These are phyloP conservation scores for Pyrrhoderma noxium DNA, from an alignment of 1,284 basidiomycete genomes.

Conservation along the genomic window DNA sequence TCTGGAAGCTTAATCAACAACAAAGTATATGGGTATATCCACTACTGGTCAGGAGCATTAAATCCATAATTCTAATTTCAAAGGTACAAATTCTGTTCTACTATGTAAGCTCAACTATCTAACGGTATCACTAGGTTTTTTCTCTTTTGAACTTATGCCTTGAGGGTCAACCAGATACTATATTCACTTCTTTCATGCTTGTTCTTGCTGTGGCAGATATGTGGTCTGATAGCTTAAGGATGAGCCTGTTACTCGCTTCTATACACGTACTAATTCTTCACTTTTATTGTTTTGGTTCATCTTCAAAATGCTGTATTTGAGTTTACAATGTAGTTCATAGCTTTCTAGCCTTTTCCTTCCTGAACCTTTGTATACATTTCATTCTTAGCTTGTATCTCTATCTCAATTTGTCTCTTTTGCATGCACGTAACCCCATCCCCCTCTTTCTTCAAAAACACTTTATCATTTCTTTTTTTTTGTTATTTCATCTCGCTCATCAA, in stretches of 20 bases:
- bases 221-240: conserved; percentile 12
- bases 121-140: too few relatives aligned
- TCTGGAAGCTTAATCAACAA: background rate
- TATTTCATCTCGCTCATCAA: too few relatives aligned
- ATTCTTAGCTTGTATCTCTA: too few relatives aligned
- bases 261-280: conserved; percentile 13
- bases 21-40: background rate
- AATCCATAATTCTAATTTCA: conserved; percentile 7
- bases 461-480: too few relatives aligned
- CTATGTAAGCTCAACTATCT: too few relatives aligned
- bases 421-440: too few relatives aligned
- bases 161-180: conserved; percentile 9
- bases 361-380: too few relatives aligned
- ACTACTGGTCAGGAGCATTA: background rate
- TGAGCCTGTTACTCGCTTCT: conserved; percentile 6
- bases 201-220: conserved; percentile 13
- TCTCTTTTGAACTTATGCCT: conserved; percentile 8
- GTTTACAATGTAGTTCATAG: too few relatives aligned
- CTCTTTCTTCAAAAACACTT: too few relatives aligned
- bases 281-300: conserved; percentile 2
- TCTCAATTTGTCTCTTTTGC: too few relatives aligned
- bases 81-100: conserved; percentile 8
- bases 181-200: conserved; percentile 10
- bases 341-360: too few relatives aligned
- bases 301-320: too few relatives aligned